Evolutionary conservation across 176 grass and related monocot genomes (phyloP).

Genomic region (Aegilops tauschii): DNA sequence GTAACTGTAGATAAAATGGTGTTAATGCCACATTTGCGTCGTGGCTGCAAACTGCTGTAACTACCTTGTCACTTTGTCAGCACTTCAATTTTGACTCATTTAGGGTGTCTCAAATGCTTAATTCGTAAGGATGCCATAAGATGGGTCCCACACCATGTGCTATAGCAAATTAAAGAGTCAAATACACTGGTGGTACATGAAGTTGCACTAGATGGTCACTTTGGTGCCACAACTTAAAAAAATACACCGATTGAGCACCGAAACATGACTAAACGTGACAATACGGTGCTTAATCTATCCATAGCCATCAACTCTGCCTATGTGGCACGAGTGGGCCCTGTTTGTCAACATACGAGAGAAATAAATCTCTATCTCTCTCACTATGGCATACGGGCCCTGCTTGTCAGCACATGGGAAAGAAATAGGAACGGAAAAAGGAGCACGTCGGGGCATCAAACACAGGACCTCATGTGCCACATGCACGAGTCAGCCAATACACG

Average conservation of each 20-base stretch:
- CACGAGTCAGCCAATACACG: not conserved
- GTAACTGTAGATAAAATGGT: not conserved
- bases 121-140: not conserved
- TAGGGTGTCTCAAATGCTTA: not conserved
- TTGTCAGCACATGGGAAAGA: not conserved
- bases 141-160: not conserved
- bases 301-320: not conserved
- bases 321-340: not conserved
- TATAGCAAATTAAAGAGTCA: not conserved
- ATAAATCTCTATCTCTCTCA: not conserved
- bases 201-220: not conserved
- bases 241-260: not conserved
- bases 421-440: not conserved
- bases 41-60: not conserved
- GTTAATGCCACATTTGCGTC: not conserved
- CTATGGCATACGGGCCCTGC: not conserved
- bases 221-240: not conserved
- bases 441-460: not conserved
- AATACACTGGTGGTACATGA: not conserved
- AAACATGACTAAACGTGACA: not conserved
- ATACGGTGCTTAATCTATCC: not conserved
- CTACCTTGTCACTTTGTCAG: not conserved
- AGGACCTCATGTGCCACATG: not conserved
- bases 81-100: slow-evolving; percentile 4
- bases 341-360: not conserved